phyloP scores from a whole-genome alignment of 371 early-diverging fungal genomes.

The Syncephalis fuscata region DNA sequence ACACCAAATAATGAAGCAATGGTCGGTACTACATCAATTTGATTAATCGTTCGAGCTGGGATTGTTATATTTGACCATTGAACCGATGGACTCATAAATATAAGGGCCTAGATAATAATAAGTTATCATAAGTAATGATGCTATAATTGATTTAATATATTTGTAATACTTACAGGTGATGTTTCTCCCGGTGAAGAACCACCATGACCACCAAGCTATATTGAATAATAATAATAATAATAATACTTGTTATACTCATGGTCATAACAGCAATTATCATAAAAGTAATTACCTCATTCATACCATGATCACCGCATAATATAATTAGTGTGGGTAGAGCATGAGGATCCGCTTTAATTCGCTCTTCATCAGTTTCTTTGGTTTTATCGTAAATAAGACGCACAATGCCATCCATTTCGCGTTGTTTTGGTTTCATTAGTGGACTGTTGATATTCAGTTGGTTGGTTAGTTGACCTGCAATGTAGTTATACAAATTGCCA shows the following conservation, averaged over 20 bases:
- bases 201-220: constrained; percentile 46
- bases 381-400: constrained; percentile 28
- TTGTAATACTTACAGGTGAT: constrained; percentile 24
- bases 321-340: constrained; percentile 69
- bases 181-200: constrained; percentile 43
- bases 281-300: constrained; percentile 85
- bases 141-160: too few relatives aligned
- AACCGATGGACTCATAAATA: constrained; percentile 25
- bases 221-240: too few relatives aligned
- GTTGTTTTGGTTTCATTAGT: constrained; percentile 59
- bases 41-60: constrained; percentile 29
- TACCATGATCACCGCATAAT: constrained; percentile 97
- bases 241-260: too few relatives aligned
- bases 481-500: too few relatives aligned
- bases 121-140: too few relatives aligned
- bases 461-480: background rate
- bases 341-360: constrained; percentile 11
- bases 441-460: constrained; percentile 17
- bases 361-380: constrained; percentile 19
- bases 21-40: constrained; percentile 82
- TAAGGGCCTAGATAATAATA: constrained; percentile 29
- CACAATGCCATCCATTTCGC: constrained; percentile 59
- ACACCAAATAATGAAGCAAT: constrained; percentile 59
- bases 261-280: too few relatives aligned
- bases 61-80: background rate